These are phyloP conservation scores for Priceomyces carsonii DNA, from an alignment of 805 yeast genomes.

Conservation along the genomic window DNA sequence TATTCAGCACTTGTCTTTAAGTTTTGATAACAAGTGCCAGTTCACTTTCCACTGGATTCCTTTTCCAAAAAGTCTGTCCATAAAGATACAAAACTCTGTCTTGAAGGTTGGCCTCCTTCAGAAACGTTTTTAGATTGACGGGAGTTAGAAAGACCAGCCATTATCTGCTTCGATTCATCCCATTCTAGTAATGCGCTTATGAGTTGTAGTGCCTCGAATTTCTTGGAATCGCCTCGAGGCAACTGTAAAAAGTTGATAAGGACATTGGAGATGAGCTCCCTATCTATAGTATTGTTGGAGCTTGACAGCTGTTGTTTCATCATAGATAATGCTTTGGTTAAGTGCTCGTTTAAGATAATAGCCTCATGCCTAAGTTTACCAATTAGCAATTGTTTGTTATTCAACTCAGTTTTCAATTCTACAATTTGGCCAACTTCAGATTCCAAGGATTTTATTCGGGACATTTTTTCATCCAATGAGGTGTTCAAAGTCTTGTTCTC, in stretches of 20 bases:
- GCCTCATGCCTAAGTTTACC: conserved; percentile 96
- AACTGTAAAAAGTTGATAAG: conserved; percentile 80
- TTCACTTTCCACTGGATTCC: conserved; percentile 45
- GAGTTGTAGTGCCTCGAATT: conserved; percentile 86
- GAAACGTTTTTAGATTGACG: conserved; percentile 21
- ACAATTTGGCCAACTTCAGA: conserved; percentile 36
- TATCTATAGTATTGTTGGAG: conserved; percentile 72
- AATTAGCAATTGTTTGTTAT: conserved; percentile 66
- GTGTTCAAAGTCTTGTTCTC: conserved; percentile 9
- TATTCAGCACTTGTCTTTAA: too few species aligned
- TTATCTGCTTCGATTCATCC: conserved; percentile 78
- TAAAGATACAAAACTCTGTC: conserved; percentile 63
- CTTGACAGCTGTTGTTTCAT: conserved; percentile 70
- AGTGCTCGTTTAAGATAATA: conserved; percentile 87
- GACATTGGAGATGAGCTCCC: conserved; percentile 84
- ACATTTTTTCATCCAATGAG: conserved; percentile 8
- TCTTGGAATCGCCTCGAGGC: conserved; percentile 92
- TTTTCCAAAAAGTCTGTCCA: conserved; percentile 83
- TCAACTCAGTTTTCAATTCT: conserved; percentile 56
- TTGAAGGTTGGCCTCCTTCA: conserved; percentile 23
- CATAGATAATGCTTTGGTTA: conserved; percentile 88
- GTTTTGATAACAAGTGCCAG: too few species aligned
- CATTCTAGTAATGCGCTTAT: conserved; percentile 82
- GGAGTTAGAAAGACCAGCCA: conserved; percentile 65
- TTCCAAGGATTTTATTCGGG: conserved; percentile 17